Base-by-base conservation (phyloP, 306 rosid species). In the Purshia tridentata region DNA sequence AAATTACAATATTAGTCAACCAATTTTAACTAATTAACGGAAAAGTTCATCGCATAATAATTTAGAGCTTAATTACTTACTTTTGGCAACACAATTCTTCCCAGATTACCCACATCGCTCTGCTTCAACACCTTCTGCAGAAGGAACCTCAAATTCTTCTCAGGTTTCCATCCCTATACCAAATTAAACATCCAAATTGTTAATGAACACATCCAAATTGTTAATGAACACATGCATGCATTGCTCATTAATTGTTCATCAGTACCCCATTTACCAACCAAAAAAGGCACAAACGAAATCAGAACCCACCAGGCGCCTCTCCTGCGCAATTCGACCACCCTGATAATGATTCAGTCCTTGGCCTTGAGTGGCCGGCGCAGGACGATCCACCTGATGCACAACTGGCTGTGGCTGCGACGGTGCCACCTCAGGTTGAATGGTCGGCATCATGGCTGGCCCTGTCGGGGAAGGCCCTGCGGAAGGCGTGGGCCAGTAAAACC, bases 121-220 rank as follows among this genome's bases (percentile, higher is more conserved):
- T 94, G 99, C 89, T 94, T 94, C 88, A 94, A 84, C 73, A 94
- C 96, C 74, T 94, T 94, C 65, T 94, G 99, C 13, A 94, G 81
- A 66, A 94, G 97, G 73, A 94, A 94, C 86, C 76, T 86, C 88
- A 94, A 81, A 65, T 94, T 94, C 82, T 91, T 91, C 91, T 89
- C 99, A 9, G 96, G 86, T 80, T 89, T 94, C 99, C 96, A 88
- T 70, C 93, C 99, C 99, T 88, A 56, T 15, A 74, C 23, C 13
- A 37, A 20, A 41, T 76, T 55, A 65, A 22, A 40, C 69, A 7
- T n/a, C n/a, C 58, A 47, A 40, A 40, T 56, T 44, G 9, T 44
- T 1, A 42, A 9, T 7, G 9, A 8, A 75, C 14, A 40, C 69
- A 7, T n/a, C n/a, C 58, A 47, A 40, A 40, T 56, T 44, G 9